These are phyloP conservation scores for rapeseed (Brassica napus) DNA, from an alignment of 345 rosid species.

Conservation along the genomic window DNA sequence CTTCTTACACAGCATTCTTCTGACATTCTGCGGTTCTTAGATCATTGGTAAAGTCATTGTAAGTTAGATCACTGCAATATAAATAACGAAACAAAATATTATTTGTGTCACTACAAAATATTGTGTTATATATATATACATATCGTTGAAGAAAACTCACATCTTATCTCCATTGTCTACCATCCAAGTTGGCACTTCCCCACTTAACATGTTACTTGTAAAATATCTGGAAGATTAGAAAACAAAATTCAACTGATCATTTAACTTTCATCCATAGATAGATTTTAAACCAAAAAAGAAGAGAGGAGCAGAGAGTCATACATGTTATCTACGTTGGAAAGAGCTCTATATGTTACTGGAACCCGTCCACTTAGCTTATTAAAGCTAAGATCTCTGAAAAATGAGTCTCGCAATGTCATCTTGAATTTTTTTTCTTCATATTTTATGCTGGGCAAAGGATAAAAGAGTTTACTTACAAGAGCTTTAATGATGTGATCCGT, in stretches of 20 bases:
- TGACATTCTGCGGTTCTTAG: constrained; percentile 40
- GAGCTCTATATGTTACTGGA: constrained; percentile 30
- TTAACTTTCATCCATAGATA: not conserved
- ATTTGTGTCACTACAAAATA: constrained; percentile 1
- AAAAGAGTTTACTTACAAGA: constrained; percentile 46
- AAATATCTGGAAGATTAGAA: constrained; percentile 34
- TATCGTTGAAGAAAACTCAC: constrained; percentile 39
- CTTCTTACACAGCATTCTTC: constrained; percentile 42
- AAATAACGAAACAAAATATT: constrained; percentile 9
- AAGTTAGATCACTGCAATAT: constrained; percentile 65
- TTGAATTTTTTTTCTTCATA: not conserved
- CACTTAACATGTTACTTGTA: constrained; percentile 51
- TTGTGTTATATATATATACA: not conserved
- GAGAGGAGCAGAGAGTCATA: constrained; percentile 14
- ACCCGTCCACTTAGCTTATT: constrained; percentile 56
- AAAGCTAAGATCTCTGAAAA: constrained; percentile 62
- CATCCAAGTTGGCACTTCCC: constrained; percentile 55
- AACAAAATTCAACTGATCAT: constrained; percentile 13
- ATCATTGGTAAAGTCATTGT: constrained; percentile 54
- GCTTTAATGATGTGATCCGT: constrained; percentile 5
- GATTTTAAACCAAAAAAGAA: not conserved
- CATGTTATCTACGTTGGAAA: constrained; percentile 27
- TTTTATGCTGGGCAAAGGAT: not conserved
- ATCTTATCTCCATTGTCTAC: constrained; percentile 42
- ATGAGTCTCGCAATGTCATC: constrained; percentile 23